Evolutionary conservation across 257 asterid species (phyloP), one percentile per base, ranked within the genome.

Genomic region (Capsicum baccatum): DNA sequence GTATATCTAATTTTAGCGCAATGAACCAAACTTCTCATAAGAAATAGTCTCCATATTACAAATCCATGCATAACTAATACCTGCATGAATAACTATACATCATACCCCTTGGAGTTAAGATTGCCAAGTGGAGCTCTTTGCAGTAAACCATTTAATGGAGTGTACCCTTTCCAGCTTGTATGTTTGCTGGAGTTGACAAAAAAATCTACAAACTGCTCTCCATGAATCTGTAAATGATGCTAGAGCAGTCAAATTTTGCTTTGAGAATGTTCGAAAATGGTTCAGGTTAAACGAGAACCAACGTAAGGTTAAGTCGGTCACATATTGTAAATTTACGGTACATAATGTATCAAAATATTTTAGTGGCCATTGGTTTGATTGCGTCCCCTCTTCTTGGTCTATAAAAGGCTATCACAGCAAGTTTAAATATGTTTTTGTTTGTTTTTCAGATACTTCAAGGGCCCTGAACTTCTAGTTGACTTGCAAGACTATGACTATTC

Each of bases 391-490:
- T 70, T 70, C 68, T 74, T 74, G 44, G 47, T 50, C 19, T 74
- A 50, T 19, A 26, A 52, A 70, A 74, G 62, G 19, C 13, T 54
- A 50, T 44, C 11, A 54, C 33, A 19, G 54, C 59, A 8, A 37
- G 42, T 83, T 83, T 39, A 60, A 57, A 44, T 19, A 8, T 71
- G 52, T 71, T 19, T 48, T 33, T 66, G 17, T 8, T 82, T 82
- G 79, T 50, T 81, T 70, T 48, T 60, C 87, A 85, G 88, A 82
- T 85, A 85, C 80, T 85, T 85, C 68, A 85, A 85, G 83, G 88
- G 88, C 50, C 88, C 88, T 71, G 88, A 85, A 82, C 87, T 85
- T 85, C 87, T 85, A 57, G 87, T 85, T 68, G 87, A 85, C 79
- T 85, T 85, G 84, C 87, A 80, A 80, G 87, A 85, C 74, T 85